These are phyloP conservation scores for Wallacemonas collosoma DNA, from an alignment of 208 protist species.

Conservation along the genomic window DNA sequence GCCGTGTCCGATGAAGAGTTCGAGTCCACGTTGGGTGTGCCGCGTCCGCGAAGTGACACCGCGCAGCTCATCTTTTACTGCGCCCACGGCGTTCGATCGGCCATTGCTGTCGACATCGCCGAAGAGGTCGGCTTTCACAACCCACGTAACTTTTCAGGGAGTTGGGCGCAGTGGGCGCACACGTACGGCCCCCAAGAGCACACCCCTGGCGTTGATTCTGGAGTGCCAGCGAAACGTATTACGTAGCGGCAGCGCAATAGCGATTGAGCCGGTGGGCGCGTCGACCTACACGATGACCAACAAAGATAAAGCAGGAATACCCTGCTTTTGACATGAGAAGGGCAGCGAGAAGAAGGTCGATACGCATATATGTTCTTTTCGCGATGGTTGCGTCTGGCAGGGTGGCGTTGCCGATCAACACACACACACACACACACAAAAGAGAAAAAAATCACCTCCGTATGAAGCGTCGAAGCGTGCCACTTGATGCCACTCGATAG, in stretches of 20 bases:
- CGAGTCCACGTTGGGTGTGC: conserved; percentile 36
- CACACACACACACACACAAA: too few species aligned
- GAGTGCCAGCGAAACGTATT: neutral
- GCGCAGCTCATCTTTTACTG: conserved; percentile 80
- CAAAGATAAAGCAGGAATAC: too few species aligned
- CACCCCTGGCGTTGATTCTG: neutral
- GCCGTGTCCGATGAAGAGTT: conserved; percentile 60
- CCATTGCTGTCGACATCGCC: conserved; percentile 58
- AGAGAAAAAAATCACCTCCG: too few species aligned
- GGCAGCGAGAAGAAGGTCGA: too few species aligned
- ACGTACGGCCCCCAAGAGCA: conserved; percentile 12
- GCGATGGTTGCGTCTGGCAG: too few species aligned
- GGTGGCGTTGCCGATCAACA: too few species aligned
- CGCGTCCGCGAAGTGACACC: conserved; percentile 37
- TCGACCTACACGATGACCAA: too few species aligned
- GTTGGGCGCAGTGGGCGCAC: conserved; percentile 66
- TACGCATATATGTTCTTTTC: too few species aligned
- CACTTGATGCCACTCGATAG: too few species aligned
- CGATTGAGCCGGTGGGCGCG: too few species aligned
- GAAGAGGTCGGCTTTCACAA: conserved; percentile 62
- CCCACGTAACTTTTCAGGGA: conserved; percentile 55
- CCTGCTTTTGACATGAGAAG: too few species aligned
- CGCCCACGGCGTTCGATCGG: conserved; percentile 67
- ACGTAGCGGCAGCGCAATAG: neutral
- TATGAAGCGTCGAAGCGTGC: too few species aligned